Conservation (phyloP, 768 basidiomycete species). For the Suillus fuscotomentosus region DNA sequence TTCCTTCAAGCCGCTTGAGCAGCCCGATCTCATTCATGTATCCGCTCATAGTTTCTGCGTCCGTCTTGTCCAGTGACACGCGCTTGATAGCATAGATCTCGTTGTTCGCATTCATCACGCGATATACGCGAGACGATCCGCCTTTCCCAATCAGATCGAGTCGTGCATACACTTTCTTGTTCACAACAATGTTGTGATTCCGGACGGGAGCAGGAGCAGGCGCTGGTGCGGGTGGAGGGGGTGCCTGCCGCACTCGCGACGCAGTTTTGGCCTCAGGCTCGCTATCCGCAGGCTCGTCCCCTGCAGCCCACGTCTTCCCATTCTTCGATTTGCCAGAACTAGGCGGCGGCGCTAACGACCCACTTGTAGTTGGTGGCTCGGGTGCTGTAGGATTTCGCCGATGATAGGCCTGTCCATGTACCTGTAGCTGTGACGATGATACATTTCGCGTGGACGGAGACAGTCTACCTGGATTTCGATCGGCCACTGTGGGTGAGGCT, state of each 20-base stretch:
- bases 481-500: constrained; percentile 59
- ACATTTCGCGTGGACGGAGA: constrained; percentile 29
- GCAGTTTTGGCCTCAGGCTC: constrained; percentile 29
- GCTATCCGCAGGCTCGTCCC: constrained; percentile 41
- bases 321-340: constrained; percentile 21
- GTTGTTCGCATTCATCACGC: constrained; percentile 74
- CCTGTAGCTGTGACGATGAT: constrained; percentile 17
- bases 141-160: constrained; percentile 91
- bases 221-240: constrained; percentile 32
- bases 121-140: constrained; percentile 93
- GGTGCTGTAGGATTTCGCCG: constrained; percentile 71
- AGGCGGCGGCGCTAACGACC: constrained; percentile 17
- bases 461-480: constrained; percentile 31
- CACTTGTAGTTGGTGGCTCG: constrained; percentile 50
- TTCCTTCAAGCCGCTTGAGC: constrained; percentile 91
- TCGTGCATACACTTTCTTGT: constrained; percentile 80
- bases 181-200: constrained; percentile 43
- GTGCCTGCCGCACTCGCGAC: constrained; percentile 27
- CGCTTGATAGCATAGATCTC: constrained; percentile 91
- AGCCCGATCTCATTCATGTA: constrained; percentile 97
- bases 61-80: constrained; percentile 86
- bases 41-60: constrained; percentile 83
- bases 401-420: constrained; percentile 42
- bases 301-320: constrained; percentile 46
- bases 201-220: constrained; percentile 30